Conservation (phyloP, 768 basidiomycete species). For the Leccinum obscurum region DNA sequence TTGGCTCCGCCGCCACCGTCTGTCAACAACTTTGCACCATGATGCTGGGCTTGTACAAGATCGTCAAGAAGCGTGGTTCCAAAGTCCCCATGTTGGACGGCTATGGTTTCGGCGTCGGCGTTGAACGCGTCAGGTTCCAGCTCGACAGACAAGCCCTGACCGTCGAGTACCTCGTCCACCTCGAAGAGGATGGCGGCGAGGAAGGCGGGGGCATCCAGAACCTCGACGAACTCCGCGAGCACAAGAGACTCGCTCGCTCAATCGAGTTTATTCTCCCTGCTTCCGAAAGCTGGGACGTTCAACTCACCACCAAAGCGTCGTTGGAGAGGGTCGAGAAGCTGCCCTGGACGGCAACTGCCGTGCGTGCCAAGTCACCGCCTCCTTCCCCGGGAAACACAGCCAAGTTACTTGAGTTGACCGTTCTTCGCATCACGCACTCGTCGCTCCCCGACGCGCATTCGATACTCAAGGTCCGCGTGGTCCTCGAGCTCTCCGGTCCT, state of each 20-base stretch:
- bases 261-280: constrained; percentile 81
- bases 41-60: constrained; percentile 77
- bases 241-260: constrained; percentile 67
- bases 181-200: constrained; percentile 47
- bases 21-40: constrained; percentile 86
- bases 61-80: constrained; percentile 72
- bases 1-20: constrained; percentile 62
- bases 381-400: constrained; percentile 32
- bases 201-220: constrained; percentile 36
- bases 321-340: constrained; percentile 69
- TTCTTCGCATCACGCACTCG: constrained; percentile 73
- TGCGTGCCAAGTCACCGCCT: constrained; percentile 40
- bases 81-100: constrained; percentile 74
- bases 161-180: constrained; percentile 81
- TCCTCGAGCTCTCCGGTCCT: constrained; percentile 77
- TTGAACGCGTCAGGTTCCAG: constrained; percentile 79
- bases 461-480: constrained; percentile 76
- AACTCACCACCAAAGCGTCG: constrained; percentile 71
- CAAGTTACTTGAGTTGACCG: constrained; percentile 48
- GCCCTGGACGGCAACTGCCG: constrained; percentile 70
- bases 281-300: constrained; percentile 84
- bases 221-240: constrained; percentile 70
- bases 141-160: constrained; percentile 80
- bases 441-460: constrained; percentile 70
- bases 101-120: constrained; percentile 79